Conservation (phyloP, 306 rosid species). For the Trifolium dubium region DNA sequence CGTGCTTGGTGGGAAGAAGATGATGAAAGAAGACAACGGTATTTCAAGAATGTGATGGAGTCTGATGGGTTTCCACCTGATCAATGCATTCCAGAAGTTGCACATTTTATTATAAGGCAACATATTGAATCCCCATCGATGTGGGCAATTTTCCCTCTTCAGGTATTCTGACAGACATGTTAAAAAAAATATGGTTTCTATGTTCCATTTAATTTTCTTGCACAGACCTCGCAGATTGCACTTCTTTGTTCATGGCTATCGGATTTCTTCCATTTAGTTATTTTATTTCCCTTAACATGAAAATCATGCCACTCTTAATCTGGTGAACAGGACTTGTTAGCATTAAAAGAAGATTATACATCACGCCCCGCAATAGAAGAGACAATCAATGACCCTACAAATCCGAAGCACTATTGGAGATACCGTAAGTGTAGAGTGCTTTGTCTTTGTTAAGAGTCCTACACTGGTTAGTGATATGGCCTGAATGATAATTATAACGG, state of each 20-base stretch:
- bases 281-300: slow-evolving; percentile 21
- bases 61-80: slow-evolving; percentile 72
- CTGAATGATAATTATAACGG: not conserved
- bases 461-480: not conserved
- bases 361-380: slow-evolving; percentile 86
- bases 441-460: not conserved
- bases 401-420: slow-evolving; percentile 99
- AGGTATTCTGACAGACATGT: slow-evolving; percentile 58
- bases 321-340: slow-evolving; percentile 76
- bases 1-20: slow-evolving; percentile 99
- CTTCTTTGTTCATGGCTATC: not conserved
- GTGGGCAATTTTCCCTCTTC: slow-evolving; percentile 99
- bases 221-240: not conserved
- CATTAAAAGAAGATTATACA: slow-evolving; percentile 81
- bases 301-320: slow-evolving; percentile 32
- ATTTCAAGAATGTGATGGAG: slow-evolving; percentile 66
- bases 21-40: slow-evolving; percentile 82
- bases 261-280: not conserved
- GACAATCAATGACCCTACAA: slow-evolving; percentile 94
- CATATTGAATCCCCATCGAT: slow-evolving; percentile 96
- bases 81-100: slow-evolving; percentile 78
- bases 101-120: slow-evolving; percentile 66
- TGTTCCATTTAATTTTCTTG: not conserved
- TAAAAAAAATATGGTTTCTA: not conserved
- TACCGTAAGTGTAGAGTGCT: slow-evolving; percentile 63